Conservation (phyloP, 2,329 filamentous ascomycete genomes). For the Madurella fahalii region DNA sequence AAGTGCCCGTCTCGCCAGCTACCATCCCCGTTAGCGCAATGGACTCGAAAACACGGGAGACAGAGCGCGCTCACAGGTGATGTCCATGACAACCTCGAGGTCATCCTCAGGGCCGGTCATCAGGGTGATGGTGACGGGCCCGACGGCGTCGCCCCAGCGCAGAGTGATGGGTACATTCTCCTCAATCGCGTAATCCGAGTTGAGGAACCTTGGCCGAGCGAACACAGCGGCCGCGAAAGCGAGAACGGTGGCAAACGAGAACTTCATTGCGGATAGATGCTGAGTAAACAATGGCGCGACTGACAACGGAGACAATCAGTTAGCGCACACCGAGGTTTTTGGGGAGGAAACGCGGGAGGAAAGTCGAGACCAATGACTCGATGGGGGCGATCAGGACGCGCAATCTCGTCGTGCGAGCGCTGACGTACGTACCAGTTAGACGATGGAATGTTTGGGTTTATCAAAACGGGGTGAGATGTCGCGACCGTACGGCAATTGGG, state of each 20-base stretch:
- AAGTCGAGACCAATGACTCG: background rate
- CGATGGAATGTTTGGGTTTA: slow-evolving; percentile 14
- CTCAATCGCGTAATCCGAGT: slow-evolving; percentile 30
- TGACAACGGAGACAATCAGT: slow-evolving; percentile 7
- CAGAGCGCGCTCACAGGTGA: slow-evolving; percentile 35
- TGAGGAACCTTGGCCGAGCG: slow-evolving; percentile 31
- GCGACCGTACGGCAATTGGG: slow-evolving; percentile 3
- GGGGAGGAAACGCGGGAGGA: background rate
- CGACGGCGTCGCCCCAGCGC: slow-evolving; percentile 39
- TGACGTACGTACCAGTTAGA: slow-evolving; percentile 7
- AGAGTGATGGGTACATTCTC: slow-evolving; percentile 41
- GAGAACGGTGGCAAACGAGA: slow-evolving; percentile 34
- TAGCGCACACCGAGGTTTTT: background rate
- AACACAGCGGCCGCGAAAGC: slow-evolving; percentile 33
- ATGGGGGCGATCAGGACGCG: slow-evolving; percentile 1
- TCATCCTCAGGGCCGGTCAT: slow-evolving; percentile 35
- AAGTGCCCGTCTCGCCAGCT: slow-evolving; percentile 35
- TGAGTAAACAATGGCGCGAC: slow-evolving; percentile 17
- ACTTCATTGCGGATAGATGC: slow-evolving; percentile 38
- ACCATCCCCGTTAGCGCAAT: slow-evolving; percentile 3
- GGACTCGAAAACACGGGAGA: background rate
- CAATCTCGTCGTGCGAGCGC: slow-evolving; percentile 8
- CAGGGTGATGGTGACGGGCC: slow-evolving; percentile 41
- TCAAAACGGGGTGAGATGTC: background rate
- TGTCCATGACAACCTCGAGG: slow-evolving; percentile 34